Evolutionary conservation across 495 filamentous ascomycete genomes (phyloP), one percentile per base, ranked within the genome.

Genomic region (Neurospora africana): DNA sequence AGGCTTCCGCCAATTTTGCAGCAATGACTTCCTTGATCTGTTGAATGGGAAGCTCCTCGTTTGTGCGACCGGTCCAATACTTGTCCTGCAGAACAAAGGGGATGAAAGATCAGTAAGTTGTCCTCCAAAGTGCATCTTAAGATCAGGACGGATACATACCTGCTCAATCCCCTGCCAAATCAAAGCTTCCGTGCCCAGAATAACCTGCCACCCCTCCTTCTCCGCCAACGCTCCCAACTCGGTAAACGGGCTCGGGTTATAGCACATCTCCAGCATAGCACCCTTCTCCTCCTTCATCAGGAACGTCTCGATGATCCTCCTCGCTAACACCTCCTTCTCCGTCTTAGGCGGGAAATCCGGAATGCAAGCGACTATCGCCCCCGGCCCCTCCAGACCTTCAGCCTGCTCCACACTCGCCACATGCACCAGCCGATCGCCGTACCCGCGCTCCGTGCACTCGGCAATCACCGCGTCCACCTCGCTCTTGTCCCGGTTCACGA

Each of bases 121-220:
- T 11, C 33, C 36, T 39, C 4, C 36, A 19, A 2, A 21, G 30
- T 15, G n/a, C 40, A 44, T 3, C 27, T 8, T 15, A 23, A 7
- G 13, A 4, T 68, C 17, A 68, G 19, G 7, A 17, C 33, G 44
- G 69, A 68, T 69, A 74, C 74, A 72, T 70, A 76, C 78, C 82
- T 92, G 90, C 76, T 92, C 90, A 70, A 93, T 81, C 9, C 91
- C 91, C 80, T 93, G 91, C 84, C 88, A 92, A 77, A 92, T 89
- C 81, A 93, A 80, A 1, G 90, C 89, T 81, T 92, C 91, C 0
- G 88, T 90, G 0, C 91, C 91, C 27, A 88, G 76, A 68, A 93
- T 89, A 13, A 92, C 87, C 79, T 88, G 83, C 91, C 91, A 93
- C 8, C 90, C 89, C 19, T 83, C 82, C 3, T 79, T 79, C 70